Conservation (phyloP, 1,284 basidiomycete genomes). For the Boletus semigastroideus region DNA sequence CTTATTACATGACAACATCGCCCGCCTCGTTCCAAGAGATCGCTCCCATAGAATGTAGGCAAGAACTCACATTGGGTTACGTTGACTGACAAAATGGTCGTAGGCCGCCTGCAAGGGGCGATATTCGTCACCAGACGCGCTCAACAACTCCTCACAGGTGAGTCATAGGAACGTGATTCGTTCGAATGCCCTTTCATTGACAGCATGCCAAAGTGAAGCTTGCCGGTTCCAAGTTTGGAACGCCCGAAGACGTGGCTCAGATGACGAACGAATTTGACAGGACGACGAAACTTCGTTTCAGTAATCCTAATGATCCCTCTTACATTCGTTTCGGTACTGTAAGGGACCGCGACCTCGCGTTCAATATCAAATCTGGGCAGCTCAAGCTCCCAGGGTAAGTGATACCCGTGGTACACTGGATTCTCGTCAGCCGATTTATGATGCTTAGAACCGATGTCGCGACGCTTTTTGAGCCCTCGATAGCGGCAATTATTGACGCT, state of each 20-base stretch:
- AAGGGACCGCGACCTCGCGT: slow-evolving; percentile 35
- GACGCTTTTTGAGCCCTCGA: slow-evolving; percentile 42
- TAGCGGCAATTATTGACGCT: slow-evolving; percentile 33
- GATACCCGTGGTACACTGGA: background rate
- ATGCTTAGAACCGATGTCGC: slow-evolving; percentile 35
- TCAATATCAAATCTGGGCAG: slow-evolving; percentile 43
- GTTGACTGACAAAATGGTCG: slow-evolving; percentile 5
- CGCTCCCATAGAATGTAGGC: slow-evolving; percentile 35
- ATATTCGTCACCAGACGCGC: slow-evolving; percentile 38
- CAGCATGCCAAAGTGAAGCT: slow-evolving; percentile 32
- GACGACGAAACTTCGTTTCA: slow-evolving; percentile 43
- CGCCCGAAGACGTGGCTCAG: slow-evolving; percentile 33
- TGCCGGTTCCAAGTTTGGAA: slow-evolving; percentile 34
- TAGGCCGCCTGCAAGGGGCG: slow-evolving; percentile 37
- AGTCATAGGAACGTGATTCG: background rate
- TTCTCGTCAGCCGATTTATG: slow-evolving; percentile 13
- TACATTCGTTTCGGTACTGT: slow-evolving; percentile 44
- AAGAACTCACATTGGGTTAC: background rate
- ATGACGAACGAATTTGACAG: slow-evolving; percentile 43
- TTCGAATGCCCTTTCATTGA: background rate
- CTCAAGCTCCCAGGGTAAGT: slow-evolving; percentile 39
- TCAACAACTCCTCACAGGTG: slow-evolving; percentile 31
- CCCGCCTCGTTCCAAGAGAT: slow-evolving; percentile 31
- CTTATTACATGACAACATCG: slow-evolving; percentile 30
- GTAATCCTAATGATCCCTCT: slow-evolving; percentile 32